A percentile compares a stretch with the other conserved stretches of the same genome.
Evolutionary conservation across 148 eudicot genomes (phyloP).

Genomic region (Spergularia bocconei): DNA sequence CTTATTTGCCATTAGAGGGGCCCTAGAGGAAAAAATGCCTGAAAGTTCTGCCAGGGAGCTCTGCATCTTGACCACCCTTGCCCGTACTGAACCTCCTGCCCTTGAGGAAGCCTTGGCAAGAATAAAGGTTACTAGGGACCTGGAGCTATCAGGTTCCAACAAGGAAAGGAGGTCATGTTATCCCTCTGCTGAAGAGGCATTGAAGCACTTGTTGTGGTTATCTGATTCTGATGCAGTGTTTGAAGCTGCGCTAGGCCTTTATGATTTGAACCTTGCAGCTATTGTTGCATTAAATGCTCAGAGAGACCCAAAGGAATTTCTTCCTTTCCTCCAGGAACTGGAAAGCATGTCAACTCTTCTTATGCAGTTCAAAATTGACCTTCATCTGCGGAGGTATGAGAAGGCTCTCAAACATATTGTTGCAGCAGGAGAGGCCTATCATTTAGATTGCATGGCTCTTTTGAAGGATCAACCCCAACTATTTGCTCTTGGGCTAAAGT

Average conservation of each 20-base stretch:
- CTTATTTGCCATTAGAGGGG: slow-evolving; percentile 63
- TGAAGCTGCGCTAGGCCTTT: slow-evolving; percentile 96
- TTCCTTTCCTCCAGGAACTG: slow-evolving; percentile 86
- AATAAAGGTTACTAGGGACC: slow-evolving; percentile 72
- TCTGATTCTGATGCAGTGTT: slow-evolving; percentile 84
- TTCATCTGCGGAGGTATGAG: slow-evolving; percentile 70
- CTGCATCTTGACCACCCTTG: slow-evolving; percentile 95
- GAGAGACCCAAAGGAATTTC: slow-evolving; percentile 91
- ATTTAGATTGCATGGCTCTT: slow-evolving; percentile 68
- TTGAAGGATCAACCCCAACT: slow-evolving; percentile 76
- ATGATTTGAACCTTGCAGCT: slow-evolving; percentile 96
- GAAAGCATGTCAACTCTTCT: slow-evolving; percentile 63
- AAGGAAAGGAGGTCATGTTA: slow-evolving; percentile 45
- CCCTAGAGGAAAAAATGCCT: slow-evolving; percentile 75
- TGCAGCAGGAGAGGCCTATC: slow-evolving; percentile 67
- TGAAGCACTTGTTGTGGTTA: slow-evolving; percentile 90
- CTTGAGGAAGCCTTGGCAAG: slow-evolving; percentile 88
- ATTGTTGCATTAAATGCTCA: slow-evolving; percentile 96
- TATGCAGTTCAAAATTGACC: slow-evolving; percentile 81
- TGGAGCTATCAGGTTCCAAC: slow-evolving; percentile 63
- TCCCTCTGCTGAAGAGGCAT: slow-evolving; percentile 95
- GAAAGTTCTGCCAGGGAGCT: slow-evolving; percentile 87
- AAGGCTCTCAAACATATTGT: slow-evolving; percentile 73
- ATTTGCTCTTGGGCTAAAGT: slow-evolving; percentile 68
- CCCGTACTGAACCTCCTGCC: slow-evolving; percentile 90